Evolutionary conservation across 2,329 filamentous ascomycete genomes (phyloP), one percentile per base, ranked within the genome.

Genomic region (Clonostachys solani): DNA sequence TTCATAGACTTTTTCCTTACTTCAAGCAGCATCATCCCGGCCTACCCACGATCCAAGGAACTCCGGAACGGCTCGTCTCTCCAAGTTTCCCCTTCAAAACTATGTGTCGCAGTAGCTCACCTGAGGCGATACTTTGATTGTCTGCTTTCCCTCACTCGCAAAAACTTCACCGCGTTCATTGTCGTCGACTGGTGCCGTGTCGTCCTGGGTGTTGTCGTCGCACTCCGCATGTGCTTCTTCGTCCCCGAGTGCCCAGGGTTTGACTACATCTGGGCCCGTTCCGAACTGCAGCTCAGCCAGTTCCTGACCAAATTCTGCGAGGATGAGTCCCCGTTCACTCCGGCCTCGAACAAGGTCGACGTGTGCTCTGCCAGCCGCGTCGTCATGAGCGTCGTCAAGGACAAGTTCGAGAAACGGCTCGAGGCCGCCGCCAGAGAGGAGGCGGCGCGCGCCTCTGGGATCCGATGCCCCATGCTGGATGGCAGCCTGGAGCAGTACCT

Each of bases 381-480:
- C 8, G 67, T 80, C 33, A 53, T 80, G 4, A 60, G 60, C 2
- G 67, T 75, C 13, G 64, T 80, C 38, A 69, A 61, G 56, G 56
- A 56, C 17, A 79, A 76, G 60, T 79, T 71, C 54, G 60, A 67
- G 38, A 65, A 59, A 40, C 65, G 72, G 29, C 53, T 72, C 5
- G 66, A 64, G 4, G 58, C 59, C 42, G 50, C 69, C 38, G 59
- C 65, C 42, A 50, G 40, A 38, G 47, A 50, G 12, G 49, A 56
- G 7, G 47, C 56, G 42, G 51, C 57, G 16, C 46, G 52, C 3
- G 50, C 29, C 19, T 12, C 33, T 37, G 40, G 33, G 12, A n/a
- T 58, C 16, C 63, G 61, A 5, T 80, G 77, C 49, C 77, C 77
- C 13, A 74, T 80, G 71, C 60, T 78, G 38, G 75, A 80, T 50